Conservation (phyloP, 352 stramenopile genomes). For the Globisporangium emineosum region DNA sequence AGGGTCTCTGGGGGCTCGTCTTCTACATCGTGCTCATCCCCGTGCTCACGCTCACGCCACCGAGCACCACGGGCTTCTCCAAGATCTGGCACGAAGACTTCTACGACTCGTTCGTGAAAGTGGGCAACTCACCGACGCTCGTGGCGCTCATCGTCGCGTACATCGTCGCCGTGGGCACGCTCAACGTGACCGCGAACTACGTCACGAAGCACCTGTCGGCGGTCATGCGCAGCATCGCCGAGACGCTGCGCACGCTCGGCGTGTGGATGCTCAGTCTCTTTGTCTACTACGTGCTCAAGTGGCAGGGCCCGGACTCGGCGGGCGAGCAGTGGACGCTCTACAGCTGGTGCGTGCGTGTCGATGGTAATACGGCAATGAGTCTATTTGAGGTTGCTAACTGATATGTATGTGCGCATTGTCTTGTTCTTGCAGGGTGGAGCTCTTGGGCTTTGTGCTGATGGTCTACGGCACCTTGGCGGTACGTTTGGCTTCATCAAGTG, state of each 20-base stretch:
- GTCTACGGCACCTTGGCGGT: constrained; percentile 76
- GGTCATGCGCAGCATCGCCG: constrained; percentile 78
- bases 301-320: constrained; percentile 49
- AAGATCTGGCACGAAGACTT: constrained; percentile 85
- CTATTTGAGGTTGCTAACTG: constrained; percentile 8
- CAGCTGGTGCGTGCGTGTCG: constrained; percentile 45
- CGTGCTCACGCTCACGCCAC: constrained; percentile 60
- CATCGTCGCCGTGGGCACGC: constrained; percentile 68
- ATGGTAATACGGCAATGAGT: not conserved
- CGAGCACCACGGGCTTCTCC: constrained; percentile 41
- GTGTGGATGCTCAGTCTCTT: constrained; percentile 78
- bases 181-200: constrained; percentile 83
- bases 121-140: constrained; percentile 64
- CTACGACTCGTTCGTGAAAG: constrained; percentile 71
- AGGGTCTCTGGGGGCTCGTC: constrained; percentile 85
- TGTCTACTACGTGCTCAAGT: constrained; percentile 77
- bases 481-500: constrained; percentile 17
- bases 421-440: constrained; percentile 79
- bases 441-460: constrained; percentile 74
- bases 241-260: constrained; percentile 77
- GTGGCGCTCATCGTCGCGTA: constrained; percentile 55
- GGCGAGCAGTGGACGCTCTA: constrained; percentile 71
- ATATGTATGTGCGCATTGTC: not conserved
- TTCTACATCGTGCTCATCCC: constrained; percentile 75
- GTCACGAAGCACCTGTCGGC: constrained; percentile 84